These are phyloP conservation scores for Aspergillus pseudonomiae DNA, from an alignment of 2,329 filamentous ascomycete genomes.

Conservation along the genomic window DNA sequence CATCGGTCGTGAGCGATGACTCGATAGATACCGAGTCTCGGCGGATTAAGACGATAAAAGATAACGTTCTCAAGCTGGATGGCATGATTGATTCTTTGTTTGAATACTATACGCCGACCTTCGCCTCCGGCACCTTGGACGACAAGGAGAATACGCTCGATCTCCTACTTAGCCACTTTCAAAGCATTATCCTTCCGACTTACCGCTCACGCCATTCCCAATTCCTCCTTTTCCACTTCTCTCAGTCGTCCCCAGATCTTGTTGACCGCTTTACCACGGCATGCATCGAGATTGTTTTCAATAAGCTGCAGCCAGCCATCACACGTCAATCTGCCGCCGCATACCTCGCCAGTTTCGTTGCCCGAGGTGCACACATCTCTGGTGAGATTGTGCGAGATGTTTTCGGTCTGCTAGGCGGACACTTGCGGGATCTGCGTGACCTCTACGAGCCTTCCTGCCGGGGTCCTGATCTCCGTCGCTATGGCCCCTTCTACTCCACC, in stretches of 20 bases:
- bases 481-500: slow-evolving; percentile 82
- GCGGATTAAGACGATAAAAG: slow-evolving; percentile 70
- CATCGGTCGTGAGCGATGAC: slow-evolving; percentile 61
- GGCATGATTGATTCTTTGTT: slow-evolving; percentile 87
- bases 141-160: slow-evolving; percentile 74
- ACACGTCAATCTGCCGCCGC: slow-evolving; percentile 83
- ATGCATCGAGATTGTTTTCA: slow-evolving; percentile 72
- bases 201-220: slow-evolving; percentile 92
- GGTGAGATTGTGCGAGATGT: slow-evolving; percentile 77
- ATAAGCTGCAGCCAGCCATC: slow-evolving; percentile 69
- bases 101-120: slow-evolving; percentile 74
- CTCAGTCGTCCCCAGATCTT: slow-evolving; percentile 76
- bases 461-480: slow-evolving; percentile 82
- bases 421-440: slow-evolving; percentile 74
- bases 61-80: slow-evolving; percentile 89
- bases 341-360: slow-evolving; percentile 93
- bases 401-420: slow-evolving; percentile 75
- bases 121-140: slow-evolving; percentile 68
- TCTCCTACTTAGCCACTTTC: slow-evolving; percentile 81
- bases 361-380: slow-evolving; percentile 81
- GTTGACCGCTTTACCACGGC: slow-evolving; percentile 81
- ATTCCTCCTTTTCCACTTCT: slow-evolving; percentile 94
- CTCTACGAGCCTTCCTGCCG: slow-evolving; percentile 74
- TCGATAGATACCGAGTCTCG: slow-evolving; percentile 52
- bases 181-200: slow-evolving; percentile 83